phyloP scores from a whole-genome alignment of 805 yeast genomes.

The Kuraishia hungarica region DNA sequence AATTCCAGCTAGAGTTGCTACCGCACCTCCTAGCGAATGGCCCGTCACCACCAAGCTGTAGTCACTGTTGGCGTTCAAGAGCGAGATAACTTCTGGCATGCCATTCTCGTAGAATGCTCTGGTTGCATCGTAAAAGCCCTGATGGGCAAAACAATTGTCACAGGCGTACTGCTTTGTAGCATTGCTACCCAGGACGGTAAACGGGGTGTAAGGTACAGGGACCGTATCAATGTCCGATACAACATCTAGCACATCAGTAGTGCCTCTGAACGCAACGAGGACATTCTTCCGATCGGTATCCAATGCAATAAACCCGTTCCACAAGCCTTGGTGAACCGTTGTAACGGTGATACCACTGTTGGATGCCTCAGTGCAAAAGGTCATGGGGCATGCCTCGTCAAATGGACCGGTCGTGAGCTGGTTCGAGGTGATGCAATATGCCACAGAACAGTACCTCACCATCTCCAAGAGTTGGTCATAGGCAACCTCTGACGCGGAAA shows the following conservation, averaged over 20 bases:
- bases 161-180: conserved; percentile 26
- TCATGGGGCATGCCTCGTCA: conserved; percentile 14
- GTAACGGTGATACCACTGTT: neutral
- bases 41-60: conserved; percentile 52
- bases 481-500: neutral
- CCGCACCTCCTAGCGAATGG: conserved; percentile 73
- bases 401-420: neutral
- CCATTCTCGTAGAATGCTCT: conserved; percentile 30
- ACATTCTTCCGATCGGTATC: conserved; percentile 24
- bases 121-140: conserved; percentile 49
- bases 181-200: conserved; percentile 11
- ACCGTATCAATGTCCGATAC: conserved; percentile 42
- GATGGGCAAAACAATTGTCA: conserved; percentile 48
- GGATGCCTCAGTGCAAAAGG: neutral
- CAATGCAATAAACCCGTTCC: neutral
- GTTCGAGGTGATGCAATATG: neutral
- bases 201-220: conserved; percentile 40
- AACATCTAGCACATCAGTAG: conserved; percentile 56
- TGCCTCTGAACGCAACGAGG: conserved; percentile 53
- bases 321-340: neutral
- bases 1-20: conserved; percentile 53
- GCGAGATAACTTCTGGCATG: conserved; percentile 24
- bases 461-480: neutral
- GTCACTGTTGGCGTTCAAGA: conserved; percentile 30
- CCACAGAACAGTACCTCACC: neutral